phyloP scores from a whole-genome alignment of 2,329 filamentous ascomycete genomes.

The Monosporascus sp. region DNA sequence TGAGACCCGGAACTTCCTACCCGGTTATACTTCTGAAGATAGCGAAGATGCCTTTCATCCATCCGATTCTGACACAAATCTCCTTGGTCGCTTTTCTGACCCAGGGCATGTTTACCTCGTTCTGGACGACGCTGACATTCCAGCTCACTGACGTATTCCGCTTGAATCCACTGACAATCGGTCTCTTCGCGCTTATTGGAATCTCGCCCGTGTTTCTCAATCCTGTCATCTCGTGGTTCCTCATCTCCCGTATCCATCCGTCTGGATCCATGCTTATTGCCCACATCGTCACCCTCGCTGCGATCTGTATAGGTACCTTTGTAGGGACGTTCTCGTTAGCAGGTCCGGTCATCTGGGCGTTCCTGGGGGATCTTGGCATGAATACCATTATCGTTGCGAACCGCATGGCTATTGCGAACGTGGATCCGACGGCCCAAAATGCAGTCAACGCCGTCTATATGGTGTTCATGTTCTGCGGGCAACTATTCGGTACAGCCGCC shows the following conservation, averaged over 20 bases:
- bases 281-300: conserved; percentile 10
- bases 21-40: conserved; percentile 61
- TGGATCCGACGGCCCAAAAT: conserved; percentile 26
- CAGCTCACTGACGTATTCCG: conserved; percentile 22
- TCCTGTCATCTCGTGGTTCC: conserved; percentile 17
- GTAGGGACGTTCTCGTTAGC: conserved; percentile 26
- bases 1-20: conserved; percentile 65
- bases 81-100: conserved; percentile 61
- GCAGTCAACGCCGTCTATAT: conserved; percentile 32
- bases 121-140: conserved; percentile 39
- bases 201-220: conserved; percentile 23
- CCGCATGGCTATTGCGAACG: conserved; percentile 24
- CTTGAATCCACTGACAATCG: conserved; percentile 19
- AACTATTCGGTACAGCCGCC: conserved; percentile 27
- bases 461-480: conserved; percentile 27
- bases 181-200: conserved; percentile 23
- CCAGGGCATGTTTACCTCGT: conserved; percentile 45
- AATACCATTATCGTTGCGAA: conserved; percentile 27
- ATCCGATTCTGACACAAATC: conserved; percentile 66
- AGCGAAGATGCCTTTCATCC: conserved; percentile 52
- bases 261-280: conserved; percentile 19
- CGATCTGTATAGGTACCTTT: conserved; percentile 23
- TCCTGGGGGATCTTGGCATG: conserved; percentile 27
- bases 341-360: conserved; percentile 26
- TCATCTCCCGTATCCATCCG: conserved; percentile 20